Evolutionary conservation across 176 grass and related monocot species (phyloP).

Genomic region (Triticum dicoccoides): DNA sequence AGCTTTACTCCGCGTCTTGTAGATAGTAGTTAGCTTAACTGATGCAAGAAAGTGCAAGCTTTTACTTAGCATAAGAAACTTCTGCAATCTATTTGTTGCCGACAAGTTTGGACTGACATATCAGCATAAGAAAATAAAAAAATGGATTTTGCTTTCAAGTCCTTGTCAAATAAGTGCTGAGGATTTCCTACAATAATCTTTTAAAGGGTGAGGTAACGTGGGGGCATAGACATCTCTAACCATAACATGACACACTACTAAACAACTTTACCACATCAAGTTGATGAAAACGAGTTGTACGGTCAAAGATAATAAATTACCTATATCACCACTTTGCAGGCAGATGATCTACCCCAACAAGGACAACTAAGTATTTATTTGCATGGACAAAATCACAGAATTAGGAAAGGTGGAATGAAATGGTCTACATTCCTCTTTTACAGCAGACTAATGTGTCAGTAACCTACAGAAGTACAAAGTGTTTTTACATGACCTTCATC

Average conservation of each 20-base stretch:
- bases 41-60: neutral
- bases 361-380: slow-evolving; percentile 42
- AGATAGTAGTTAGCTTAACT: slow-evolving; percentile 32
- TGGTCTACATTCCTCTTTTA: slow-evolving; percentile 34
- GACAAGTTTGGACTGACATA: slow-evolving; percentile 33
- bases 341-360: slow-evolving; percentile 38
- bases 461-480: slow-evolving; percentile 18
- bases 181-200: slow-evolving; percentile 46
- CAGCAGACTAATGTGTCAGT: slow-evolving; percentile 24
- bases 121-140: slow-evolving; percentile 45
- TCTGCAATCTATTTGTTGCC: slow-evolving; percentile 6
- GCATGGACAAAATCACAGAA: slow-evolving; percentile 24
- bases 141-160: slow-evolving; percentile 48
- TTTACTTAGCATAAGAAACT: slow-evolving; percentile 2
- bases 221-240: slow-evolving; percentile 40
- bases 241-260: slow-evolving; percentile 45
- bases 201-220: slow-evolving; percentile 31
- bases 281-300: slow-evolving; percentile 54
- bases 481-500: slow-evolving; percentile 25
- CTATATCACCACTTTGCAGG: slow-evolving; percentile 27
- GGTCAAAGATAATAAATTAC: slow-evolving; percentile 21
- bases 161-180: slow-evolving; percentile 44
- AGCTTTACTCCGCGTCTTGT: slow-evolving; percentile 27
- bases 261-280: slow-evolving; percentile 50
- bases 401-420: slow-evolving; percentile 1